Base-by-base conservation (phyloP, 2,329 filamentous ascomycete species). In the Paramyrothecium roridum region DNA sequence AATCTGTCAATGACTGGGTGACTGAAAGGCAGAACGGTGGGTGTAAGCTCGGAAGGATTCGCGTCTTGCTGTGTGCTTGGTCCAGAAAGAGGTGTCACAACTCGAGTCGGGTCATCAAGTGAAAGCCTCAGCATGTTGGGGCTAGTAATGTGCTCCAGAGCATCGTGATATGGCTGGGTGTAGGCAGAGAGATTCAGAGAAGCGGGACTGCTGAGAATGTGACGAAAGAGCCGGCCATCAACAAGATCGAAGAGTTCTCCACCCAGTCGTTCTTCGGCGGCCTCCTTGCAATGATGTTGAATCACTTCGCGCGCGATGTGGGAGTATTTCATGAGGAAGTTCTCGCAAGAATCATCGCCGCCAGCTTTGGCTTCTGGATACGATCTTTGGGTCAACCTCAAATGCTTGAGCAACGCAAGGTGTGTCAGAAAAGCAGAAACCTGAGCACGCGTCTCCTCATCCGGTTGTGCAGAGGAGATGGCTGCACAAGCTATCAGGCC, bases 1-100 rank as follows among this genome's bases (percentile, higher is more conserved):
- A 77, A 80, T 8, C 66, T 63, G 54, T 82, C 72, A 19, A 84
- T 66, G 4, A 76, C 66, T 0, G 74, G 70, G 46, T 82, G 78
- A 2, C 64, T 75, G 59, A 83, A 84, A 0, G 76, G 65, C 1
- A 82, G 66, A 4, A 81, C 72, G 13, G n/a, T 33, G 48, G 6
- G 37, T 23, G 8, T 46, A 19, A n/a, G 50, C 13, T 22, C 19
- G 11, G 20, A 12, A 20, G 17, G 20, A n/a, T 37, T n/a, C 1
- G 16, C 6, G 43, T 47, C 30, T 47, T 20, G n/a, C 45, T 54
- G 17, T n/a, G 37, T 30, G 21, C 22, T 16, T 20, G 16, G n/a
- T 16, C 50, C 56, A 6, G 26, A 4, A 30, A 43, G 37, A 19
- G 6, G 7, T 6, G 37, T 13, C n/a, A 19, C 7, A 13, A 6